These are phyloP conservation scores for Botrytis paeoniae DNA, from an alignment of 2,329 filamentous ascomycete genomes.

Conservation along the genomic window DNA sequence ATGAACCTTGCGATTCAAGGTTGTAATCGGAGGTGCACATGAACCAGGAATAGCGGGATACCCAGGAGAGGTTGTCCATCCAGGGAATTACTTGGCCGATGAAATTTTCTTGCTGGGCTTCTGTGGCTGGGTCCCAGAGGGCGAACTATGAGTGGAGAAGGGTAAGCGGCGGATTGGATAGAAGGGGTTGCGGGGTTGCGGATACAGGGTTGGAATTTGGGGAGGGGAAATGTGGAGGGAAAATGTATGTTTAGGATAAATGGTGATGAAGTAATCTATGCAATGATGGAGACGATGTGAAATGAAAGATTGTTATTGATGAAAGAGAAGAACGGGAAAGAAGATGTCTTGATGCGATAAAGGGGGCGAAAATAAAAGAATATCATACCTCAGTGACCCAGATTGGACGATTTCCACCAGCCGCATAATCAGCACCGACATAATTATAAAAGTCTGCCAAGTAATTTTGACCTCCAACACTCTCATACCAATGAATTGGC, in stretches of 20 bases:
- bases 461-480: conserved; percentile 42
- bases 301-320: too few species aligned
- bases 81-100: conserved; percentile 43
- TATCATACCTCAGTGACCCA: conserved; percentile 13
- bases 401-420: conserved; percentile 7
- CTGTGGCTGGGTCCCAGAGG: not conserved
- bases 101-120: conserved; percentile 39
- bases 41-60: conserved; percentile 19
- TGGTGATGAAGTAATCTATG: not conserved
- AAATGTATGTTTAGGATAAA: not conserved
- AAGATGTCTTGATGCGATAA: too few species aligned
- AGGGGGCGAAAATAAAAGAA: not conserved
- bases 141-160: not conserved
- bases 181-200: too few species aligned
- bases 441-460: conserved; percentile 35
- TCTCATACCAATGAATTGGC: conserved; percentile 48
- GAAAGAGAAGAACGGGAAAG: too few species aligned
- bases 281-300: not conserved
- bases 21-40: conserved; percentile 11
- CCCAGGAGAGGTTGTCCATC: conserved; percentile 40
- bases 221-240: too few species aligned
- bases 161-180: not conserved
- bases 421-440: not conserved
- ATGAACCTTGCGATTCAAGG: not conserved
- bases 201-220: not conserved